Base-by-base conservation (phyloP, 768 basidiomycete species). In the Serendipita sp. region DNA sequence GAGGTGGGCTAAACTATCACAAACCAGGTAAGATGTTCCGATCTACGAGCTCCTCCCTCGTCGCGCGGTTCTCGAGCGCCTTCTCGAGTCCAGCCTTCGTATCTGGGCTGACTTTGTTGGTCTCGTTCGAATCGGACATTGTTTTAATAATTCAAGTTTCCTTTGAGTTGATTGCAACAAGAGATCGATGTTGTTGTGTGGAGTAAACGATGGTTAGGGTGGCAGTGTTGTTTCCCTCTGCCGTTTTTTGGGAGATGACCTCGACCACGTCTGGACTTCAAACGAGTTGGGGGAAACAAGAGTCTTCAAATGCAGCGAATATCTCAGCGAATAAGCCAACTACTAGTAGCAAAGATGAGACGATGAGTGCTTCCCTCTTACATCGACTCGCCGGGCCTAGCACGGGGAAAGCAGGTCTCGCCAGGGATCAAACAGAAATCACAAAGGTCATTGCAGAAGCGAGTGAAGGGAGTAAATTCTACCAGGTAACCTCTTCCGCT, bases 381-480 rank as follows among this genome's bases (percentile, higher is more conserved):
- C 82, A 80, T 65, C 82, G 89, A 48, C 80, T 95, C 44, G 92
- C 91, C 14, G 92, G 92, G 17, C 89, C 90, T 11, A 92, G 89
- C 2, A 86, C 87, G 3, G 85, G 81, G 48, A 95, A 95, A 78
- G 90, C 91, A 50, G 91, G 91, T 61, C 79, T 90, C 64, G 79
- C 85, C 5, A 81, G 81, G 65, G 88, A 90, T 67, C 88, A 90
- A 69, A 78, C 81, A 33, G 90, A 90, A 69, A 87, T 95, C 48
- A 94, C 93, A 67, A 82, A 81, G 17, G 81, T 92, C 62, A 96
- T 95, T 60, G 88, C 89, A 0, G 89, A 95, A 61, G 91, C 83
- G 17, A 92, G 89, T 4, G 92, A 90, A 70, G 93, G 93, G 2
- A 94, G 91, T 28, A 92, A 91, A 73, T 97, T 88, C 72, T 94